Evolutionary conservation across 1,139 yeast genomes (phyloP), one percentile per base, ranked within the genome.

Genomic region (Blastobotrys persicus): DNA sequence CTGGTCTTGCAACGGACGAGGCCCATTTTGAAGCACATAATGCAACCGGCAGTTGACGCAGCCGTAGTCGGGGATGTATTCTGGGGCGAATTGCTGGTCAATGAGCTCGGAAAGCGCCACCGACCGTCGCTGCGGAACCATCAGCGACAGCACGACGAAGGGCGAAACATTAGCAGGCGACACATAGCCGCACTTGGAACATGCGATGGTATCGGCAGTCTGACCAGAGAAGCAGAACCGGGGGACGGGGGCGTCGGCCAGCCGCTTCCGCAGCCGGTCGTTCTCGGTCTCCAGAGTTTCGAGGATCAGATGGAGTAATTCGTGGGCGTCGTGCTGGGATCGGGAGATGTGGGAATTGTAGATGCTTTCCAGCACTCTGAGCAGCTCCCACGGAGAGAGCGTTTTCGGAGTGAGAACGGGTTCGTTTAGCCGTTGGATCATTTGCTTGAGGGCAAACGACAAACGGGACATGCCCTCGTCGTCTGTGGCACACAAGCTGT

Each of bases 321-420:
- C 98, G 59, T 92, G 98, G 0, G 98, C 96, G 69, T 91, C 98
- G 60, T 91, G 96, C 67, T 92, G 98, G 40, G 80, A 79, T 31
- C 89, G 72, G 1, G 95, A 83, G 31, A 92, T 83, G 57, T 80
- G 81, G 4, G 91, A 83, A 52, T 81, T 78, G 69, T 84, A 86
- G n/a, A 86, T 83, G n/a, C 68, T 67, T 62, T 91, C 98, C 50
- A 91, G 68, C 11, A 80, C 81, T 49, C 78, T 83, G 19, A 91
- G 70, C 50, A 88, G 77, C 1, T 88, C 83, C 92, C 95, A 85
- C 0, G 88, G 92, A 0, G 89, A 80, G 3, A 83, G 69, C 2
- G 83, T 76, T 53, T 78, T 75, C 1, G 83, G 68, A 0, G 78
- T 64, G 59, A 74, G 65, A 38, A 81, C 76, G 0, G 88, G 79